Base-by-base conservation (phyloP, 345 rosid species). In the Balakata baccata region DNA sequence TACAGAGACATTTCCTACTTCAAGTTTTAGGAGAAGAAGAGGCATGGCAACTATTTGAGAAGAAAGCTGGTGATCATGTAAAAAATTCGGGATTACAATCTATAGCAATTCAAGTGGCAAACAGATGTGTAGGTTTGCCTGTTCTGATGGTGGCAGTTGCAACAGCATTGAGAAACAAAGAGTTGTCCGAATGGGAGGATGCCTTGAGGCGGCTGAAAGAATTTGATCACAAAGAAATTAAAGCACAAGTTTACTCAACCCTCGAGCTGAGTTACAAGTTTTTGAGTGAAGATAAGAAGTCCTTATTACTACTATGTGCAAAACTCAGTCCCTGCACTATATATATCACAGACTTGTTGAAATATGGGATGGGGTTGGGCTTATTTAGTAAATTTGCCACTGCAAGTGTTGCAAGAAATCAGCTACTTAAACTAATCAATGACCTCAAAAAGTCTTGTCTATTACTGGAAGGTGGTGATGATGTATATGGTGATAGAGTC, bases 1-100 rank as follows among this genome's bases (percentile, higher is more conserved):
- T 63, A 22, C 63, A 75, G 5, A 43, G 46, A 18, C 16, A 11
- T 39, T 70, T 74, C 34, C 0, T 0, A 1, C 69, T 86, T 13
- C 49, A 8, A 0, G 17, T 13, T n/a, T 72, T 86, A 22, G 4
- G 17, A 0, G 67, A 66, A 0, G 57, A 71, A 2, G 89, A 86
- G 37, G 74, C 84, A 3, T 68, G 81, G 85, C 41, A 64, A 3
- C 57, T 81, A 10, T 85, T 85, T 29, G 46, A 77, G n/a, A 69
- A 20, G 29, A 77, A 7, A 39, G 81, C 68, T 0, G 81, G 79
- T 0, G 14, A 0, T 39, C 38, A n/a, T n/a, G n/a, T 75, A 22
- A 7, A 65, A 4, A 20, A 58, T 22, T 68, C n/a, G 17, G 13
- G 23, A 0, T 3, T 74, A n/a, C 45, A 17, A 53, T 9, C 56